Base-by-base conservation (phyloP, 805 yeast species). In the Blastobotrys muscicola region DNA sequence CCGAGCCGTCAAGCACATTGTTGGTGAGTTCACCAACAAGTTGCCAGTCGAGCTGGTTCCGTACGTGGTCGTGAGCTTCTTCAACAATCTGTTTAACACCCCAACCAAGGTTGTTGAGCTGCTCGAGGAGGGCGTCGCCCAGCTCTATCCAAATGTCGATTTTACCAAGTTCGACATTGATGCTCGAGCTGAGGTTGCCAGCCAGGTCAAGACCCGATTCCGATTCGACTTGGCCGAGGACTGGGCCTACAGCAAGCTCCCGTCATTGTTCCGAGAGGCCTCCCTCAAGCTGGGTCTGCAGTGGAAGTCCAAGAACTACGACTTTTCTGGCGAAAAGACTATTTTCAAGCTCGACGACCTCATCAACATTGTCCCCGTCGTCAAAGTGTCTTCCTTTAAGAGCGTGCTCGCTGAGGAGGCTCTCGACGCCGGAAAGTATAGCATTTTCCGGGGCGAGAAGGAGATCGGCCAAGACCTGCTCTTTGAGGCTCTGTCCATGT, bases 241-340 rank as follows among this genome's bases (percentile, higher is more conserved):
- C 40, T 81, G 85, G 82, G 41, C 62, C 29, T 53, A 61, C 1
- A 16, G 23, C 14, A 50, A 58, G 12, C 47, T 73, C 32, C 60
- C 58, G 26, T 61, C 74, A 41, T 56, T 82, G 36, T 68, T 85
- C 54, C 78, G 89, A 65, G 83, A 80, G 51, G 70, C 87, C 50
- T 78, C 95, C 8, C 55, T 68, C 43, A 82, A 84, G 63, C 76
- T 80, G 53, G 97, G 97, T 64, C 76, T 90, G 42, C 98, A 92
- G 68, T 81, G 95, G 84, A 65, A 69, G 47, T 68, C 74, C 8
- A 71, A 65, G 48, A 57, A 65, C 8, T 79, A 75, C 56, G 65
- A 60, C 9, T 75, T 76, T 59, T 47, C 44, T 32, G 65, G 14
- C 12, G 12, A 32, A 7, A 13, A 23, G 38, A 16, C 31, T 5